A percentile compares a stretch with the other conserved stretches of the same genome.
Evolutionary conservation across 139 green algal species (phyloP).

Genomic region (Closterium sp.): DNA sequence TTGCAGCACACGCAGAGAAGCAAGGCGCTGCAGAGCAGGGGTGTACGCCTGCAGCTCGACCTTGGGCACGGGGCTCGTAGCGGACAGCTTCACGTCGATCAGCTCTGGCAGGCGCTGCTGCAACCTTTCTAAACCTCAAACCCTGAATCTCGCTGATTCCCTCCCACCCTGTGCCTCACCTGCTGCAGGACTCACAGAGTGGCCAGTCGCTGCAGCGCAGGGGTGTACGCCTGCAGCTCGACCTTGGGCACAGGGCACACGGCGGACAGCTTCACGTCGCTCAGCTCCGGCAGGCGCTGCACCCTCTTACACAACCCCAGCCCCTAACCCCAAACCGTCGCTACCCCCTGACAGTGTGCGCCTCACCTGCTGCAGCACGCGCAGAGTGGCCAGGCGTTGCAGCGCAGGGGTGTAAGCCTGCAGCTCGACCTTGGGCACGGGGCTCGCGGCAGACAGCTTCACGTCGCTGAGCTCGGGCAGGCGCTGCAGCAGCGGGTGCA

Average conservation of each 20-base stretch:
- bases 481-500: constrained; percentile 75
- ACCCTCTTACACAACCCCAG: constrained; percentile 84
- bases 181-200: constrained; percentile 88
- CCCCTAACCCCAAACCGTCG: no score
- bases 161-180: constrained; percentile 54
- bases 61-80: constrained; percentile 62
- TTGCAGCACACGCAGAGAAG: constrained; percentile 82
- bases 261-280: constrained; percentile 47
- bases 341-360: no score
- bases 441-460: constrained; percentile 57
- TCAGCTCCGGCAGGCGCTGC: constrained; percentile 70
- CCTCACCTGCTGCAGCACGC: constrained; percentile 87
- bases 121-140: constrained; percentile 43
- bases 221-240: constrained; percentile 52
- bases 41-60: constrained; percentile 57
- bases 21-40: constrained; percentile 58
- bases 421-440: constrained; percentile 67
- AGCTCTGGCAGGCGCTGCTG: constrained; percentile 62
- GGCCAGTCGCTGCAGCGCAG: constrained; percentile 61
- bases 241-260: constrained; percentile 66
- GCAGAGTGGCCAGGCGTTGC: constrained; percentile 73
- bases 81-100: constrained; percentile 46
- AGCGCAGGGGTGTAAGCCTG: constrained; percentile 46
- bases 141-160: no score
- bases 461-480: constrained; percentile 52